phyloP scores from a whole-genome alignment of 257 asterid species.

The Agastache rugosa region DNA sequence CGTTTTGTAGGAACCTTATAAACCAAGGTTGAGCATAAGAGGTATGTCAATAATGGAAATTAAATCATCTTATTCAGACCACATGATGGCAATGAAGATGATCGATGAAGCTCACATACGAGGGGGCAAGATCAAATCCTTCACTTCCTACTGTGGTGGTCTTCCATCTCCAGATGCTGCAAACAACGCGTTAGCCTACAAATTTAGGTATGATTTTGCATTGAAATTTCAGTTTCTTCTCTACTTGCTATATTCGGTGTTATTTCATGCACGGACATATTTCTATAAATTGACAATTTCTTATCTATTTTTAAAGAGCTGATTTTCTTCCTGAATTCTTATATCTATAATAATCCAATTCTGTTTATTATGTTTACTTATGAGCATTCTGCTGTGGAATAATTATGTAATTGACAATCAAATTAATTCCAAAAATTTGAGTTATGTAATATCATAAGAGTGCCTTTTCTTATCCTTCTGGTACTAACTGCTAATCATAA shows the following conservation, averaged over 20 bases:
- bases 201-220: conserved; percentile 71
- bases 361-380: no score
- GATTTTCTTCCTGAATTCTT: no score
- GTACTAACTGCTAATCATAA: not conserved
- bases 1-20: not conserved
- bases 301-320: not conserved
- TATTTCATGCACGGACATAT: conserved; percentile 8
- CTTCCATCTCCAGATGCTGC: conserved; percentile 98
- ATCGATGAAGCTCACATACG: conserved; percentile 74
- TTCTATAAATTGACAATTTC: not conserved
- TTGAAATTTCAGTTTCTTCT: not conserved
- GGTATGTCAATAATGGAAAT: conserved; percentile 10
- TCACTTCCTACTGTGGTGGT: conserved; percentile 92
- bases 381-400: no score
- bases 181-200: conserved; percentile 91
- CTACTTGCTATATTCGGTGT: conserved; percentile 11
- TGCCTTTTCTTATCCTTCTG: not conserved
- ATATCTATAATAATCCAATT: no score
- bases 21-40: not conserved
- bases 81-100: conserved; percentile 99
- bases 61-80: conserved; percentile 56
- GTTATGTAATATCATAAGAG: not conserved
- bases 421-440: not conserved
- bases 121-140: conserved; percentile 89
- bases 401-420: no score